A percentile compares a stretch with the other conserved stretches of the same genome.
These are phyloP conservation scores for Plenodomus lindquistii DNA, from an alignment of 2,329 filamentous ascomycete genomes.

Conservation along the genomic window DNA sequence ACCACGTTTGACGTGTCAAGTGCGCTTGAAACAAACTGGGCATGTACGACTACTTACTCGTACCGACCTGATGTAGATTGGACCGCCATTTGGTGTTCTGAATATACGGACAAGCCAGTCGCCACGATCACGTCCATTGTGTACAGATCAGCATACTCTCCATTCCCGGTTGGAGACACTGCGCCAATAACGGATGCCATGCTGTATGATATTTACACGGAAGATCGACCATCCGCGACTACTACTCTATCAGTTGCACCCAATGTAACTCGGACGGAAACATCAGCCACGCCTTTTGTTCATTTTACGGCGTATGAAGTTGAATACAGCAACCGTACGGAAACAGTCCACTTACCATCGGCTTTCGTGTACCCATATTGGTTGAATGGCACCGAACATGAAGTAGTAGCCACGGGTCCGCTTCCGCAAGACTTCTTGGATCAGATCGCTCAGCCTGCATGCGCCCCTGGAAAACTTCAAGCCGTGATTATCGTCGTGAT, in stretches of 20 bases:
- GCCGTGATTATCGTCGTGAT: conserved; percentile 50
- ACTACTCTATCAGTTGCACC: conserved; percentile 27
- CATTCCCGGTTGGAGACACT: conserved; percentile 25
- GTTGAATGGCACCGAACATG: conserved; percentile 34
- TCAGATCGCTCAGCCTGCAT: conserved; percentile 36
- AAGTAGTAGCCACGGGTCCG: conserved; percentile 29
- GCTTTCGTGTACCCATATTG: conserved; percentile 45
- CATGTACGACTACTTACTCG: conserved; percentile 23
- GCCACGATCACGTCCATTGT: conserved; percentile 36
- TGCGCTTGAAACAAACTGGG: conserved; percentile 24
- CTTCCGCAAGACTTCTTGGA: conserved; percentile 45
- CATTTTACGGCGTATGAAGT: conserved; percentile 51
- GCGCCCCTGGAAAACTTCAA: conserved; percentile 42
- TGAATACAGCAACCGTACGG: conserved; percentile 39
- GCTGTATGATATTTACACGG: conserved; percentile 16
- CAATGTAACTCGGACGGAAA: conserved; percentile 26
- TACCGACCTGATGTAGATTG: conserved; percentile 27
- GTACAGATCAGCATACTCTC: conserved; percentile 25
- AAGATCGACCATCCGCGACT: conserved; percentile 23
- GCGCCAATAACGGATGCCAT: conserved; percentile 21
- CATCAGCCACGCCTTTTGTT: conserved; percentile 47
- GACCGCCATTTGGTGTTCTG: conserved; percentile 24
- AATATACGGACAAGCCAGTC: conserved; percentile 35
- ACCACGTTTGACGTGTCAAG: conserved; percentile 31
- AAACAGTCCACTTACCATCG: conserved; percentile 39